Percentiles rank a stretch among this genome's conserved stretches.
Evolutionary conservation across 768 basidiomycete genomes (phyloP).

Genomic region (Lactifluus rugatus): DNA sequence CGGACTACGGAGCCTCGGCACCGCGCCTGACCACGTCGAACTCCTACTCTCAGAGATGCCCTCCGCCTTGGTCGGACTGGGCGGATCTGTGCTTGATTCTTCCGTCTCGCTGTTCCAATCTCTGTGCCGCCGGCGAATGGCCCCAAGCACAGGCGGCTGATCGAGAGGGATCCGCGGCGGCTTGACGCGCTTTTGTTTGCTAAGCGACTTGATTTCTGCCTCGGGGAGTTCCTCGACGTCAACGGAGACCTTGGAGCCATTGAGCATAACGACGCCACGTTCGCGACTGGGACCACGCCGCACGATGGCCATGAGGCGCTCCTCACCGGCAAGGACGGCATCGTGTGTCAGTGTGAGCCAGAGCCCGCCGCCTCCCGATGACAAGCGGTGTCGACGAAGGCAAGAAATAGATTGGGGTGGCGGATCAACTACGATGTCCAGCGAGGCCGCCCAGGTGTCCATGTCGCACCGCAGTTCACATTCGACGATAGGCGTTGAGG

Average conservation of each 20-base stretch:
- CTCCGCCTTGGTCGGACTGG: conserved; percentile 20
- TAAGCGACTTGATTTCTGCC: conserved; percentile 71
- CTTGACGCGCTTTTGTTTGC: conserved; percentile 79
- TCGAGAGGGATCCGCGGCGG: conserved; percentile 84
- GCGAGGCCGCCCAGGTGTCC: conserved; percentile 74
- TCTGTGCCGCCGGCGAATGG: conserved; percentile 55
- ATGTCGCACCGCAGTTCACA: conserved; percentile 89
- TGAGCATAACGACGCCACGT: conserved; percentile 78
- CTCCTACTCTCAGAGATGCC: conserved; percentile 17
- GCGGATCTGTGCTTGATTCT: conserved; percentile 14
- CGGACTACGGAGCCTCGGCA: conserved; percentile 61
- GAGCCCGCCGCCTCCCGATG: conserved; percentile 79
- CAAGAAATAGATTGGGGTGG: conserved; percentile 69
- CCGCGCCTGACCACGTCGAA: conserved; percentile 39
- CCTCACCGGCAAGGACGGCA: conserved; percentile 63
- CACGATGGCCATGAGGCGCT: conserved; percentile 65
- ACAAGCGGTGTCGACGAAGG: conserved; percentile 64
- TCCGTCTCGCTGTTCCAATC: conserved; percentile 58
- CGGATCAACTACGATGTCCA: conserved; percentile 89
- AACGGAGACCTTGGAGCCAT: conserved; percentile 74
- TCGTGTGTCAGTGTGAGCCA: conserved; percentile 93
- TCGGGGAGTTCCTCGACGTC: conserved; percentile 87
- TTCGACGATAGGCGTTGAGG: conserved; percentile 50
- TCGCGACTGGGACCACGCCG: conserved; percentile 60
- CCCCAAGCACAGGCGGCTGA: conserved; percentile 75